Base-by-base conservation (phyloP, 345 rosid species). In the Aquilaria yunnanensis region DNA sequence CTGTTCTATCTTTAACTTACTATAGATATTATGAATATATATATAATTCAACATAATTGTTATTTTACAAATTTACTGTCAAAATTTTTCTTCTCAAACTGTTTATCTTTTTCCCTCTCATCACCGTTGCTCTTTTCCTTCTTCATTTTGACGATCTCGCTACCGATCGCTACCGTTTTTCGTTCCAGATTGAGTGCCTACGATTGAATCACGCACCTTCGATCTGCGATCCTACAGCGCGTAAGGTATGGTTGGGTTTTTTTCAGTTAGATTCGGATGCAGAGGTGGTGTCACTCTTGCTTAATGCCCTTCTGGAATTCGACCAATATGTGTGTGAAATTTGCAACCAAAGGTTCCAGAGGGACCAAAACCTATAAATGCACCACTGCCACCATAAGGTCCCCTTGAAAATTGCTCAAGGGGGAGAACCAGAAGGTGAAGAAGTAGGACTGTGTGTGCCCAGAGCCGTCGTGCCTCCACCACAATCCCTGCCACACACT, bases 361-460 rank as follows among this genome's bases (percentile, higher is more conserved):
- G 96, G 57, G 96, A 88, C 73, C 96, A 88, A 74, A 88, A 88
- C 79, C 84, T 88, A 3, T 92, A 88, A 73, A 88, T 88, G 96
- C 96, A 88, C 59, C 62, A 92, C 67, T 76, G 96, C 63, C 74
- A 92, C 62, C 96, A 88, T 68, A 88, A 86, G 68, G 96, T 88
- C 47, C 96, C 96, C 1, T 1, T 88, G 96, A 92, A 88, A 88
- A 78, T 59, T 88, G 70, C 81, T 86, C 30, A 88, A 88, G 62
- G 81, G 92, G 77, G 92, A 86, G 61, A 80, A 78, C 16, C 76
- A 76, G 46, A 83, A 79, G 52, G 88, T 84, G 64, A 88, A 76
- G 77, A 88, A 88, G 73, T 67, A 86, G 70, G 96, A 86, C 3
- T 88, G 78, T 56, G 96, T 88, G 5, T 88, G 96, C 52, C 96